Evolutionary conservation across 208 protist genomes (phyloP), one percentile per base, ranked within the genome.

Genomic region (Plasmodiophora brassicae): DNA sequence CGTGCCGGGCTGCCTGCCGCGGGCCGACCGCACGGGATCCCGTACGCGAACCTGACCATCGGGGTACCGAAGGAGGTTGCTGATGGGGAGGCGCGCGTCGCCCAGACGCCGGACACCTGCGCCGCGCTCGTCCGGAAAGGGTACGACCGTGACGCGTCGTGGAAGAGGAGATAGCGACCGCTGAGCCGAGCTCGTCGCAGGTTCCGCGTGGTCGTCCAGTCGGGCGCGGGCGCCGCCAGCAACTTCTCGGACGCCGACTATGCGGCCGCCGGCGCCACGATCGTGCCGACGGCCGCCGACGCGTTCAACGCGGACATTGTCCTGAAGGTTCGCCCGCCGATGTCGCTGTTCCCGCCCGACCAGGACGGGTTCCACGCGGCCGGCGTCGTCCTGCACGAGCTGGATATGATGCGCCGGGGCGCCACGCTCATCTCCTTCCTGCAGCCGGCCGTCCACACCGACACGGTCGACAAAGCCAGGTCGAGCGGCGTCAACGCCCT

Each of bases 181-280:
- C n/a, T n/a, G n/a, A n/a, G n/a, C n/a, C n/a, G n/a, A n/a, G n/a
- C n/a, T n/a, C n/a, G n/a, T n/a, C n/a, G n/a, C n/a, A n/a, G n/a
- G n/a, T n/a, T n/a, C n/a, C n/a, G n/a, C 39, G 91, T 97, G 0
- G 22, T 88, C 20, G 90, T 96, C 36, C 92, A 96, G 87, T 53
- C 84, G 8, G 93, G 91, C 0, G 95, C 95, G 8, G 95, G 95
- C 32, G 87, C 50, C 14, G 78, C 57, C 41, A 87, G 94, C 0
- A 90, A 91, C 44, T 96, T 96, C 46, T 35, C 45, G 28, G 95
- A 96, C 84, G 53, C 10, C 0, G 88, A 91, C 32, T 96, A 96
- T 85, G 35, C 85, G 0, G 88, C 43, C 22, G 90, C 88, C 28
- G 95, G 95, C 43, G 93, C 93, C 1, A 90, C 90, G 41, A 93